Evolutionary conservation across 176 grass and related monocot genomes (phyloP), one percentile per base, ranked within the genome.

Genomic region (Panicum miliaceum): DNA sequence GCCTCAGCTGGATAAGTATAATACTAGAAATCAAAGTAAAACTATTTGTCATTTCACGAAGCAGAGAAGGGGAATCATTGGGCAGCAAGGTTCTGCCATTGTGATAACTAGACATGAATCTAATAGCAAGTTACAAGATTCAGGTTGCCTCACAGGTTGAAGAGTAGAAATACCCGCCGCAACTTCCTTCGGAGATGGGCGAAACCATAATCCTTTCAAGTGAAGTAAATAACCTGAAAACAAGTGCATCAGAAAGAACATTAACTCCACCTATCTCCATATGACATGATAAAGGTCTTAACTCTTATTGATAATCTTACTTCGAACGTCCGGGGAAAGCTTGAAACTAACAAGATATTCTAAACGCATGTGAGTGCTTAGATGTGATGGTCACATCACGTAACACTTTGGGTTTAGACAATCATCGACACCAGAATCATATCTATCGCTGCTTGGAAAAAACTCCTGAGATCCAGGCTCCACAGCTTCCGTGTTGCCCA

Each of bases 171-270:
- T 75, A 68, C 78, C 78, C 26, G 41, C 75, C 3, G 42, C 38
- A 68, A 80, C 68, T 82, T 81, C 83, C 78, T 81, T 85, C 54
- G 82, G 67, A 61, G 79, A 64, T 56, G 36, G 47, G 36, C 87
- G 77, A 69, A 93, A 87, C 70, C 73, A 84, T 79, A 85, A 82
- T 53, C 48, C 72, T 53, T 91, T 97, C 81, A 93, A 60, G 41
- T 75, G 91, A 88, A 91, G 85, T 75, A 97, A 88, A 79, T 97
- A 93, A 34, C 91, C 91, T 97, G 84, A 84, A 91, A 83, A 86
- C 53, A 86, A 83, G 62, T 82, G 37, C 73, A 82, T 23, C 75
- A 85, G 18, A 87, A 54, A 51, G 64, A 58, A 76, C 71, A 81
- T 73, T 84, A 38, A 84, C 60, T 81, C 58, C 19, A 43, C 11